Evolutionary conservation across 768 basidiomycete species (phyloP).

Genomic region (Fomitopsis serialis): DNA sequence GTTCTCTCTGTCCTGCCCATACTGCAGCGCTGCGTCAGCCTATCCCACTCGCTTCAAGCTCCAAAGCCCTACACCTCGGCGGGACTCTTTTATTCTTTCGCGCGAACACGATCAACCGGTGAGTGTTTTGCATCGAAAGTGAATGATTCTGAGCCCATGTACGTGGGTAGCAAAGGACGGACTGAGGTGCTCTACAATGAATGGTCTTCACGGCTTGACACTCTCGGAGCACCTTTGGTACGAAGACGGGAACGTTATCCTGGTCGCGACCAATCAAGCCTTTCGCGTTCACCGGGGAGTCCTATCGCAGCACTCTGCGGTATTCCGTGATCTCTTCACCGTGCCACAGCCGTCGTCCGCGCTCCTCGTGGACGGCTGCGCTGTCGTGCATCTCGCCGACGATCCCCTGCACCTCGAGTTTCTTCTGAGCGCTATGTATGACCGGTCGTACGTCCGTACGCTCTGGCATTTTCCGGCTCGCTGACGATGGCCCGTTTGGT

Average conservation of each 20-base stretch:
- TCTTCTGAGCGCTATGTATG: slow-evolving; percentile 4
- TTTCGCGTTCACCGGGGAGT: slow-evolving; percentile 13
- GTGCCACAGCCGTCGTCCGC: not conserved
- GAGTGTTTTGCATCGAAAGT: too few relatives aligned
- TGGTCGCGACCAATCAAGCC: slow-evolving; percentile 1
- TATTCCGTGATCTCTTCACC: slow-evolving; percentile 12
- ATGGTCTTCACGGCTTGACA: not conserved
- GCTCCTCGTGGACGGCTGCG: slow-evolving; percentile 2
- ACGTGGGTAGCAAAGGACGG: too few relatives aligned
- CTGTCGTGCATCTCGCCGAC: slow-evolving; percentile 8
- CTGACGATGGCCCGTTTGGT: not conserved
- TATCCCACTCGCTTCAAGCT: too few relatives aligned
- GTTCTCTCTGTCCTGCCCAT: too few relatives aligned
- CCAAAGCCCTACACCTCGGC: too few relatives aligned
- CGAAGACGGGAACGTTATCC: slow-evolving; percentile 9
- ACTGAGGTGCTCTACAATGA: too few relatives aligned
- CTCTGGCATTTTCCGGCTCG: not conserved
- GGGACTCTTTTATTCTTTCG: too few relatives aligned
- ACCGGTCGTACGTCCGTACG: not conserved
- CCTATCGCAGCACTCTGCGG: slow-evolving; percentile 11
- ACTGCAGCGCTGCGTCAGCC: too few relatives aligned
- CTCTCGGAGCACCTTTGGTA: not conserved
- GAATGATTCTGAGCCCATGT: too few relatives aligned
- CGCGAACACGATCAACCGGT: too few relatives aligned
- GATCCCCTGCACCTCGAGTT: slow-evolving; percentile 1